Evolutionary conservation across 139 green algal species (phyloP).

Genomic region (Chlamydomonas schloesseri): DNA sequence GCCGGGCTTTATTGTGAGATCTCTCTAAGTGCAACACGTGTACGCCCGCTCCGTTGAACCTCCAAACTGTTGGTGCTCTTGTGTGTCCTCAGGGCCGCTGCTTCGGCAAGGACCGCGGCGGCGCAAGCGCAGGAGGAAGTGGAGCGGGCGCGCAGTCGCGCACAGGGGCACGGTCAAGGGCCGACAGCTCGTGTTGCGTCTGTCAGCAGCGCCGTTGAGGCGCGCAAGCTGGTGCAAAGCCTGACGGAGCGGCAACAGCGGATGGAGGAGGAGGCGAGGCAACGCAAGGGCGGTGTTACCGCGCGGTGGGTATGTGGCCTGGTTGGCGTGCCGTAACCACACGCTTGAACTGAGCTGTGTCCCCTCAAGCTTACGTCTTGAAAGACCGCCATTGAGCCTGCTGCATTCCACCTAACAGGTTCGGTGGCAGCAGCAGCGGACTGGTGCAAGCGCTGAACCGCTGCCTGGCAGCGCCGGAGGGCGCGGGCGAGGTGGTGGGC

Average conservation of each 20-base stretch:
- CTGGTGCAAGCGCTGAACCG: slow-evolving; percentile 42
- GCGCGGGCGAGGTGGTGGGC: slow-evolving; percentile 65
- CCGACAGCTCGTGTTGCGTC: no score
- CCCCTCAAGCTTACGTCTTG: no score
- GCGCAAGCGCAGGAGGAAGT: not conserved
- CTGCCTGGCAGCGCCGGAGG: slow-evolving; percentile 40
- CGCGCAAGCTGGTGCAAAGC: slow-evolving; percentile 40
- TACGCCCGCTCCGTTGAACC: no score
- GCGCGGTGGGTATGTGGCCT: slow-evolving; percentile 17
- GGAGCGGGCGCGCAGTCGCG: not conserved
- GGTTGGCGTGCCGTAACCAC: no score
- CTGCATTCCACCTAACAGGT: slow-evolving; percentile 14
- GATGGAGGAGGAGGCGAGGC: slow-evolving; percentile 29
- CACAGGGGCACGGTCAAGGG: no score
- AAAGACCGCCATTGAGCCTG: no score
- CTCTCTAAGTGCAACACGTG: no score
- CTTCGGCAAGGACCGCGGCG: not conserved
- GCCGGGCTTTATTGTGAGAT: no score
- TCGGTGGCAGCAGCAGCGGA: slow-evolving; percentile 22
- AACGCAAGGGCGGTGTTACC: slow-evolving; percentile 1
- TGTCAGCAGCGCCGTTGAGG: not conserved
- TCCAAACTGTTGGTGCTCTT: no score
- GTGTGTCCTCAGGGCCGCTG: not conserved
- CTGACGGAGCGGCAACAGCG: slow-evolving; percentile 42
- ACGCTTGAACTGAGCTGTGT: no score